A percentile compares a stretch with the other conserved stretches of the same genome.
Evolutionary conservation across 345 rosid genomes (phyloP).

Genomic region (Xanthoceras sorbifolium): DNA sequence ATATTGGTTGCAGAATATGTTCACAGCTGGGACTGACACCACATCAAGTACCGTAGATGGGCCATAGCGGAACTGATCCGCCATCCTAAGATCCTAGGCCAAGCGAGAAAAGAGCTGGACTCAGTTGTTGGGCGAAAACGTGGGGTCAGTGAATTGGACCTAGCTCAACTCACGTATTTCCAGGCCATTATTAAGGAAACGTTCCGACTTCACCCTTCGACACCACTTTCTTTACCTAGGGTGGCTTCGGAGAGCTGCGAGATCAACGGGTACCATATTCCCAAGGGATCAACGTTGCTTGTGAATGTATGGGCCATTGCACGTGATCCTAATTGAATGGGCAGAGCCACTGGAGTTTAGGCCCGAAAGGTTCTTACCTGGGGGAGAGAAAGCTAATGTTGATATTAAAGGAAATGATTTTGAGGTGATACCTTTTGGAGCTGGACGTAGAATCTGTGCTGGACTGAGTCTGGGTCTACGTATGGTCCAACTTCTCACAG

Average conservation of each 20-base stretch:
- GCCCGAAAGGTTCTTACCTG: conserved; percentile 77
- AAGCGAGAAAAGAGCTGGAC: conserved; percentile 61
- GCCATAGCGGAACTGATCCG: conserved; percentile 83
- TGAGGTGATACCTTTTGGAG: conserved; percentile 81
- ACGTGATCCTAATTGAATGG: conserved; percentile 73
- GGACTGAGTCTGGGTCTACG: conserved; percentile 75
- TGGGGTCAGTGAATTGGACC: conserved; percentile 52
- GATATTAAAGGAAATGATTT: conserved; percentile 74
- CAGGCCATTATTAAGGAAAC: conserved; percentile 79
- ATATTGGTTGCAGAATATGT: conserved; percentile 65
- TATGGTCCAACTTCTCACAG: conserved; percentile 61
- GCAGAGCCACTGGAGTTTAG: conserved; percentile 53
- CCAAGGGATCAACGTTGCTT: conserved; percentile 62
- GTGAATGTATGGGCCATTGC: conserved; percentile 88
- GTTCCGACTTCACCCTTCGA: conserved; percentile 81
- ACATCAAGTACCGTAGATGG: conserved; percentile 91
- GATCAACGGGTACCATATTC: conserved; percentile 76
- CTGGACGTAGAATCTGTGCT: conserved; percentile 84
- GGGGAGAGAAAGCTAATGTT: conserved; percentile 55
- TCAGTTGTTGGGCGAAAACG: conserved; percentile 57
- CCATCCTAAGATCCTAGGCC: conserved; percentile 56
- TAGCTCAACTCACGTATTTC: conserved; percentile 57
- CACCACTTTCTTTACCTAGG: conserved; percentile 79
- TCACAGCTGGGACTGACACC: conserved; percentile 92
- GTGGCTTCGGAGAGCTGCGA: conserved; percentile 64